Percentiles rank a stretch among this genome's conserved stretches.
Conservation (phyloP, 140 eudicot species). For the Senecio squalidus region DNA sequence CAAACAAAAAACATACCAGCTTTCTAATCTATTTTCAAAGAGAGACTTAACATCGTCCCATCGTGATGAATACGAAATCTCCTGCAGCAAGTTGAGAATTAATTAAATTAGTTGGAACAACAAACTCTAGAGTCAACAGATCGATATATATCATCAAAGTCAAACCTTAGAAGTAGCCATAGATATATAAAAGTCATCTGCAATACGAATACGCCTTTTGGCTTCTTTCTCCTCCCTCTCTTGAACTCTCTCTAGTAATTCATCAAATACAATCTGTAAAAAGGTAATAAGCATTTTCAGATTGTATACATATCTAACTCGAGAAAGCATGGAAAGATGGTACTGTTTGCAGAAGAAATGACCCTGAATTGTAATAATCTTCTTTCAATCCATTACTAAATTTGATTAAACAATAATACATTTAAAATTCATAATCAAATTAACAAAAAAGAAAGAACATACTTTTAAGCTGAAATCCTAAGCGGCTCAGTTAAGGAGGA, state of each 20-base stretch:
- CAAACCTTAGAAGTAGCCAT: constrained; percentile 44
- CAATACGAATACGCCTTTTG: constrained; percentile 85
- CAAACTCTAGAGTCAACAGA: not conserved
- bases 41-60: constrained; percentile 71
- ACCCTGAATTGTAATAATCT: not conserved
- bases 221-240: constrained; percentile 94
- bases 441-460: too few relatives aligned
- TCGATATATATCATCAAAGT: not conserved
- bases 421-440: too few relatives aligned
- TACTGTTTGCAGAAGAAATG: not conserved
- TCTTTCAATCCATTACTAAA: too few relatives aligned
- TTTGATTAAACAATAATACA: too few relatives aligned
- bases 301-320: not conserved
- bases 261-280: constrained; percentile 81
- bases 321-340: not conserved
- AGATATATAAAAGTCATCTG: constrained; percentile 62
- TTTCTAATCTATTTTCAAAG: constrained; percentile 65
- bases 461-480: too few relatives aligned
- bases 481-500: too few relatives aligned
- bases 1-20: constrained; percentile 30
- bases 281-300: constrained; percentile 1
- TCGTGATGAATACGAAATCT: constrained; percentile 60
- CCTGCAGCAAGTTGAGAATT: constrained; percentile 41
- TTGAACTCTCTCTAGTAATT: constrained; percentile 64
- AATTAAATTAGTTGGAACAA: not conserved